phyloP scores from a whole-genome alignment of 805 yeast genomes.

The Saccharomycopsis fermentans region DNA sequence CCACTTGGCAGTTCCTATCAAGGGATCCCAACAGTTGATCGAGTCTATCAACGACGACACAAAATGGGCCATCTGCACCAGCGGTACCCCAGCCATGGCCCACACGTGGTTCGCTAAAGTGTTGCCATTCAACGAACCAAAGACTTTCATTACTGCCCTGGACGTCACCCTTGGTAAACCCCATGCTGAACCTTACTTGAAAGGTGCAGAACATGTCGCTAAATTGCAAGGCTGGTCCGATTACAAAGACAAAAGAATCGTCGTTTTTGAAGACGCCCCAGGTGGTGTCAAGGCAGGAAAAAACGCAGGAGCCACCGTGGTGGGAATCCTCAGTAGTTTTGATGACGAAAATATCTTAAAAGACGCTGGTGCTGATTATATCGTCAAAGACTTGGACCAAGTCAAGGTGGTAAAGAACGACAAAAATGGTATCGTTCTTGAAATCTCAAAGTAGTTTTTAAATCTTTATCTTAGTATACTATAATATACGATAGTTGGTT shows the following conservation, averaged over 20 bases:
- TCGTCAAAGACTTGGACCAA: conserved; percentile 60
- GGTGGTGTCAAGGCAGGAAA: conserved; percentile 81
- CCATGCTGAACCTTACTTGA: conserved; percentile 70
- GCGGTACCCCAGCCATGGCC: conserved; percentile 72
- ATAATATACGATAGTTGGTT: no score
- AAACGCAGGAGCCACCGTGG: conserved; percentile 71
- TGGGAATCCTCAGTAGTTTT: conserved; percentile 78
- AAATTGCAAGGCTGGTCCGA: conserved; percentile 28
- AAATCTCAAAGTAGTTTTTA: neutral
- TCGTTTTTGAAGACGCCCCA: conserved; percentile 84
- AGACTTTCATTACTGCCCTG: conserved; percentile 73
- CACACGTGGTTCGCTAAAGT: conserved; percentile 60
- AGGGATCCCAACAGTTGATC: conserved; percentile 61
- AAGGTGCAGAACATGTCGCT: conserved; percentile 33
- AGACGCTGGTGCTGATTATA: conserved; percentile 72
- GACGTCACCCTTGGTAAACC: conserved; percentile 77
- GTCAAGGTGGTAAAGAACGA: conserved; percentile 50
- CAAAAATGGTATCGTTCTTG: conserved; percentile 24
- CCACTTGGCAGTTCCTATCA: conserved; percentile 61
- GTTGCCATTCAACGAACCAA: conserved; percentile 52
- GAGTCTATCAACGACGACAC: conserved; percentile 29
- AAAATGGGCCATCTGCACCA: conserved; percentile 83
- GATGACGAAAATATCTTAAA: conserved; percentile 50
- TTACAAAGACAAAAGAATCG: conserved; percentile 33
- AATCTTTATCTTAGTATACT: no score